Evolutionary conservation across 2,329 filamentous ascomycete genomes (phyloP), one percentile per base, ranked within the genome.

Genomic region (Paraconiothyrium sp.): DNA sequence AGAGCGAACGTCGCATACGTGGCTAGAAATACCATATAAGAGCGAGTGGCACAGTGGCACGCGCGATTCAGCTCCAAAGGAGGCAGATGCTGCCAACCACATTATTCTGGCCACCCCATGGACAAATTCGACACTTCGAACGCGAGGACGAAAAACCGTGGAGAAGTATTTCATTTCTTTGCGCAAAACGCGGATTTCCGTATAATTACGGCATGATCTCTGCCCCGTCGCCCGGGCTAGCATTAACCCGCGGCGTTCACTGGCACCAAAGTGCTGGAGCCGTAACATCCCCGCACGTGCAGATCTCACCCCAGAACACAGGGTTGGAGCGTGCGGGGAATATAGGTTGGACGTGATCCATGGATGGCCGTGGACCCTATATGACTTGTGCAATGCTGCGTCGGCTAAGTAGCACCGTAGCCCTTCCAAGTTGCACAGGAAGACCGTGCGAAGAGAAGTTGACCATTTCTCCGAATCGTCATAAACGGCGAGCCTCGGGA

Each of bases 291-390:
- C 46, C 46, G 32, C 46, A 32, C 20, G 44, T 48, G 46, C 46
- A 48, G 46, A 48, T 48, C 46, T 11, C 16, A 48, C 46, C 46
- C 46, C 46, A 32, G 46, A 46, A 46, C n/a, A 20, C 20, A 4
- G 43, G n/a, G 32, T 14, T 30, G 2, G 14, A 30, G 46, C 10
- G 46, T 16, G 9, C 3, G n/a, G 46, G 46, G 46, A 14, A 48
- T 7, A 30, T 16, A 7, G 46, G 14, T 22, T 13, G 13, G 3
- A 48, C 24, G 24, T 32, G 24, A 30, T 32, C 8, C 2, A 30
- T 24, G 24, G 32, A 16, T 30, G 6, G 20, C 46, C 13, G 24
- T 44, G 24, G 30, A 32, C 8, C 2, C 46, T 14, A 16, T 1
- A 41, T 41, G 39, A n/a, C 39, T 41, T 41, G n/a, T 30, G 27